Evolutionary conservation across 805 yeast genomes (phyloP).

Genomic region (Ogataea salicorniae): DNA sequence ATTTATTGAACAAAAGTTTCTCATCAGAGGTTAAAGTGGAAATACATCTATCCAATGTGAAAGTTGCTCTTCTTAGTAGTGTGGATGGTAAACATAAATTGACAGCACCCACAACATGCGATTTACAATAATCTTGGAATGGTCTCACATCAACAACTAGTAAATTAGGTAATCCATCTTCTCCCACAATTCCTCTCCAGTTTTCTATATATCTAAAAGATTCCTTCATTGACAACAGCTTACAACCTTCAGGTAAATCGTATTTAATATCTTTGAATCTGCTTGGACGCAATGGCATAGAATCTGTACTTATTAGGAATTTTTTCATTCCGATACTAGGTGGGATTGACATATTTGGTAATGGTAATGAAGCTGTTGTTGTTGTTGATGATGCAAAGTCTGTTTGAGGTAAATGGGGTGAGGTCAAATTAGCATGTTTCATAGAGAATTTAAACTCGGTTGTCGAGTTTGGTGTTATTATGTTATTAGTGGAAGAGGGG

Average conservation of each 20-base stretch:
- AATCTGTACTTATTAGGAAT: slow-evolving; percentile 11
- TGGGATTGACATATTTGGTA: neutral
- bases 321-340: slow-evolving; percentile 11
- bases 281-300: slow-evolving; percentile 13
- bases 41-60: slow-evolving; percentile 57
- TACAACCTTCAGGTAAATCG: slow-evolving; percentile 19
- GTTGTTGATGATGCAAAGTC: neutral
- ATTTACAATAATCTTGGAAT: slow-evolving; percentile 61
- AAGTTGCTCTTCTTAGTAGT: slow-evolving; percentile 67
- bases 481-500: neutral
- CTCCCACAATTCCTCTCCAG: slow-evolving; percentile 16
- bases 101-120: slow-evolving; percentile 55
- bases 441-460: slow-evolving; percentile 4
- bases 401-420: neutral
- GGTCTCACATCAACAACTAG: slow-evolving; percentile 78
- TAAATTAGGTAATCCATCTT: slow-evolving; percentile 26
- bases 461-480: slow-evolving; percentile 1
- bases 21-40: slow-evolving; percentile 55
- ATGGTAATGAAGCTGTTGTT: neutral
- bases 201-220: slow-evolving; percentile 14
- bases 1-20: slow-evolving; percentile 35
- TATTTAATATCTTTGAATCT: slow-evolving; percentile 21
- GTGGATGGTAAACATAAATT: slow-evolving; percentile 91
- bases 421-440: slow-evolving; percentile 2
- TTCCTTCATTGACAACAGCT: slow-evolving; percentile 14